Evolutionary conservation across 768 basidiomycete species (phyloP).

Genomic region (Naganishia onofrii): DNA sequence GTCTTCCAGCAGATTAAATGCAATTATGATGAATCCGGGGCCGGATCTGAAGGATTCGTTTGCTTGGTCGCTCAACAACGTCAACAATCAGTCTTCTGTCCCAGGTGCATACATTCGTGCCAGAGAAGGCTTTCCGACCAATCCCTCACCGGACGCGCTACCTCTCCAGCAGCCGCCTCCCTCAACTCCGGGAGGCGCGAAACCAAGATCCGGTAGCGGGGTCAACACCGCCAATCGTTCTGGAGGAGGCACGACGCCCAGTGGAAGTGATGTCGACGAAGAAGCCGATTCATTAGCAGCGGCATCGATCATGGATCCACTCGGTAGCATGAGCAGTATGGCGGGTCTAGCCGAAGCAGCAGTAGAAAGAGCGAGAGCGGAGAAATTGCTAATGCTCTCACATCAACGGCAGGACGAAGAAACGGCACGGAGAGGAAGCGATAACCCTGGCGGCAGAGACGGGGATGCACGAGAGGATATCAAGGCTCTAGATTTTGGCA

Average conservation of each 20-base stretch:
- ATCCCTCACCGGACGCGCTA: conserved; percentile 5
- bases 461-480: not conserved
- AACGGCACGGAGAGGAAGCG: not conserved
- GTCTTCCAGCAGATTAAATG: not conserved
- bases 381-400: conserved; percentile 24
- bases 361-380: conserved; percentile 47
- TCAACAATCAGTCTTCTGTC: conserved; percentile 16
- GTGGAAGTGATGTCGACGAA: conserved; percentile 62
- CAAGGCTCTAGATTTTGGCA: conserved; percentile 10
- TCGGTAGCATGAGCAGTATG: conserved; percentile 49
- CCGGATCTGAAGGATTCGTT: conserved; percentile 18
- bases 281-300: conserved; percentile 65
- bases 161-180: conserved; percentile 42
- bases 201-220: not conserved
- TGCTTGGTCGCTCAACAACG: conserved; percentile 19
- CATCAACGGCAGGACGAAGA: not conserved
- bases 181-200: conserved; percentile 29
- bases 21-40: not conserved
- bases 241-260: conserved; percentile 50
- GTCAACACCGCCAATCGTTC: conserved; percentile 32
- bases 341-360: conserved; percentile 51
- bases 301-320: conserved; percentile 53
- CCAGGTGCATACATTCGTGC: conserved; percentile 12
- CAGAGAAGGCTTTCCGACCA: not conserved
- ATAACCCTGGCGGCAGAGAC: not conserved